A percentile compares a stretch with the other conserved stretches of the same genome.
These are phyloP conservation scores for Phlebopus sp. DNA, from an alignment of 1,284 basidiomycete genomes.

Conservation along the genomic window DNA sequence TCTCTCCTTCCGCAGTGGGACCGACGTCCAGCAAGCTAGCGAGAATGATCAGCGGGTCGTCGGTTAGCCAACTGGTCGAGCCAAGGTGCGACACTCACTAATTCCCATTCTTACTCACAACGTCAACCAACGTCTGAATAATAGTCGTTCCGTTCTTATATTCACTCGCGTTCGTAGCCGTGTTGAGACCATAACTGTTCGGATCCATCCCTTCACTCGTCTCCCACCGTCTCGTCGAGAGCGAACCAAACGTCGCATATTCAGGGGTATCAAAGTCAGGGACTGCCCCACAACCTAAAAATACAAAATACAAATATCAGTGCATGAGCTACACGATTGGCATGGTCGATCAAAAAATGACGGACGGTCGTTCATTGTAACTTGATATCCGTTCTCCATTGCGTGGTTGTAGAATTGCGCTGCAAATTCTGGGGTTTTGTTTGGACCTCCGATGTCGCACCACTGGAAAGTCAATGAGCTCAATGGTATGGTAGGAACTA, in stretches of 20 bases:
- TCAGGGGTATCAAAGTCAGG: conserved; percentile 60
- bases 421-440: conserved; percentile 46
- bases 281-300: conserved; percentile 43
- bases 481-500: background rate
- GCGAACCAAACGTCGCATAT: conserved; percentile 48
- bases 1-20: conserved; percentile 51
- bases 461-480: conserved; percentile 33
- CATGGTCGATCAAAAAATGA: background rate
- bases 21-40: conserved; percentile 52
- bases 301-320: background rate
- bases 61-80: background rate
- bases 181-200: conserved; percentile 44
- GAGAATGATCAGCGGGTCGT: background rate
- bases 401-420: conserved; percentile 53
- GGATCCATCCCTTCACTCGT: conserved; percentile 54
- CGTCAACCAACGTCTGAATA: conserved; percentile 50
- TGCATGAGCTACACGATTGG: too few relatives aligned
- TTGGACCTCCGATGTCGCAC: conserved; percentile 63
- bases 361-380: conserved; percentile 54
- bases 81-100: conserved; percentile 35
- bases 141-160: conserved; percentile 51
- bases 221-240: conserved; percentile 55
- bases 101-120: conserved; percentile 56
- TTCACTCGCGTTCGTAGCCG: conserved; percentile 39
- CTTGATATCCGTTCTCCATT: conserved; percentile 45